Conservation (phyloP, 2,329 filamentous ascomycete species). For the Sodiomyces alkalinus region DNA sequence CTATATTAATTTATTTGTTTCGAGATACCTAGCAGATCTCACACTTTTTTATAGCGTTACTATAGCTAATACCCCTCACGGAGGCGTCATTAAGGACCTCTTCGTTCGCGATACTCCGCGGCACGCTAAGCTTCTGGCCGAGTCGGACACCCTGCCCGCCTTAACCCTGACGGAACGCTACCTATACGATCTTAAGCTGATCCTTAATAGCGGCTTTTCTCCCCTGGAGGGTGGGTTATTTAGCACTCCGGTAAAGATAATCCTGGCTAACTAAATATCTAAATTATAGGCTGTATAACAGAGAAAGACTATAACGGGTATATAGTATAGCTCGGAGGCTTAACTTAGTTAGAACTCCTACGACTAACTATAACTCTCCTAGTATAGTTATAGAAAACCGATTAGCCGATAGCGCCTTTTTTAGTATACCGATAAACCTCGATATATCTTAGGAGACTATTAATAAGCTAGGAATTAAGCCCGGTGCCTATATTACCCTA, state of each 20-base stretch:
- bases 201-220: constrained; percentile 95
- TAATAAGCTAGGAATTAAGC: constrained; percentile 58
- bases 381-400: constrained; percentile 84
- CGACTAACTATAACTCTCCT: too few relatives aligned
- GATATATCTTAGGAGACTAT: constrained; percentile 67
- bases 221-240: constrained; percentile 71
- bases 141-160: constrained; percentile 77
- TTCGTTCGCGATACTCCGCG: constrained; percentile 81
- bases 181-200: constrained; percentile 92
- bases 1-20: not conserved
- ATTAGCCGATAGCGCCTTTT: constrained; percentile 76
- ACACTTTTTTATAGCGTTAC: not conserved
- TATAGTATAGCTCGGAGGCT: too few relatives aligned
- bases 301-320: constrained; percentile 94
- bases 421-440: constrained; percentile 93
- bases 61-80: constrained; percentile 63
- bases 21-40: not conserved
- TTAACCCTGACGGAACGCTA: constrained; percentile 82
- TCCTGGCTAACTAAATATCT: not conserved
- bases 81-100: constrained; percentile 95
- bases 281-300: constrained; percentile 77
- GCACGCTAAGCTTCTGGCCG: constrained; percentile 61
- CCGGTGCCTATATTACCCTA: constrained; percentile 70
- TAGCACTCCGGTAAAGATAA: not conserved
- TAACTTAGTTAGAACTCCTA: too few relatives aligned